Evolutionary conservation across 2,329 filamentous ascomycete species (phyloP).

Genomic region (Diplodia sapinea): DNA sequence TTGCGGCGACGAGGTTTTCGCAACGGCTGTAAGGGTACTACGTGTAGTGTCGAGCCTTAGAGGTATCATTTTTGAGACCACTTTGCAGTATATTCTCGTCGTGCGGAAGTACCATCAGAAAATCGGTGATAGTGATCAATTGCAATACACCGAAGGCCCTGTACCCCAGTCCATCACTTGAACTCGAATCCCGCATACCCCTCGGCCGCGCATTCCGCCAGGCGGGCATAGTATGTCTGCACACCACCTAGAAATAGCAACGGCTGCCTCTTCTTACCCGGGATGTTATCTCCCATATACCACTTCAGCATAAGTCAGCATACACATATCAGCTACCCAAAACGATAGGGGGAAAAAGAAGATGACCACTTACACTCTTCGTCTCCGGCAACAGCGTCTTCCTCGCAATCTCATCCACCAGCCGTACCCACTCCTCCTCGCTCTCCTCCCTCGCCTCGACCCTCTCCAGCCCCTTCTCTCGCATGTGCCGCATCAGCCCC

Average conservation of each 20-base stretch:
- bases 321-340: neutral
- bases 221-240: constrained; percentile 36
- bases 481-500: constrained; percentile 58
- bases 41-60: too few relatives aligned
- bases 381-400: constrained; percentile 57
- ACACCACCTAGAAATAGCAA: constrained; percentile 54
- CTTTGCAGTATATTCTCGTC: too few relatives aligned
- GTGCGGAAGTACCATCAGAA: too few relatives aligned
- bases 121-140: too few relatives aligned
- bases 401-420: constrained; percentile 56
- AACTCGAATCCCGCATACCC: constrained; percentile 37
- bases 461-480: constrained; percentile 54
- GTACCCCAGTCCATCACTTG: neutral
- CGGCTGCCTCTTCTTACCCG: constrained; percentile 60
- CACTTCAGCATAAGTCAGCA: constrained; percentile 41
- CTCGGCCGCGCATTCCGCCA: constrained; percentile 34
- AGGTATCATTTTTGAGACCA: too few relatives aligned
- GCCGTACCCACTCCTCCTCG: constrained; percentile 57
- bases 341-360: neutral
- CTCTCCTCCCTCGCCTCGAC: constrained; percentile 58
- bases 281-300: constrained; percentile 63
- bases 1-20: neutral
- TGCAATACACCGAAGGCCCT: too few relatives aligned
- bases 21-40: neutral
- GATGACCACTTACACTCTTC: constrained; percentile 41